Percentiles rank a stretch among this genome's conserved stretches.
phyloP scores from a whole-genome alignment of 2,329 filamentous ascomycete genomes.

The Colletotrichum coccodes region DNA sequence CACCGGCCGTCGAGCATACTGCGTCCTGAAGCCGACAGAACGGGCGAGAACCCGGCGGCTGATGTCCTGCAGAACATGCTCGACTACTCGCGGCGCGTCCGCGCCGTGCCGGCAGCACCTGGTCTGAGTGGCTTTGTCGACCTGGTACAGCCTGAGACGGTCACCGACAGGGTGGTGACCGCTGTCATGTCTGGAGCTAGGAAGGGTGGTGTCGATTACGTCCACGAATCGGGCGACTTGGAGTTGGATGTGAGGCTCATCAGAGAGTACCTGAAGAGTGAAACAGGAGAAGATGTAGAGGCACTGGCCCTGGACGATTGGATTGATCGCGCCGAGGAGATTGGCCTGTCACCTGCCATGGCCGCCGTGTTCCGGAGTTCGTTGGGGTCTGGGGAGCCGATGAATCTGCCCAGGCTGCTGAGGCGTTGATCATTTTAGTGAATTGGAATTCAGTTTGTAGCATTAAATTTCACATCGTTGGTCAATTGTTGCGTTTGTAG shows the following conservation, averaged over 20 bases:
- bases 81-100: not conserved
- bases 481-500: not conserved
- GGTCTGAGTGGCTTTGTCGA: not conserved
- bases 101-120: not conserved
- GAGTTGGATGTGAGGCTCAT: not conserved
- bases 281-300: not conserved
- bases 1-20: constrained; percentile 38
- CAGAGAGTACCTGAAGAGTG: not conserved
- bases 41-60: not conserved
- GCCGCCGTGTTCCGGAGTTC: not conserved
- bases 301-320: not conserved
- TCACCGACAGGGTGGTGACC: not conserved
- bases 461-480: not conserved
- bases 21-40: not conserved
- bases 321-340: not conserved
- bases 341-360: not conserved
- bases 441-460: not conserved
- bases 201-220: not conserved
- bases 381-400: not conserved
- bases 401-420: not conserved
- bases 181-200: not conserved
- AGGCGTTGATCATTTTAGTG: not conserved
- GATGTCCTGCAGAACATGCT: not conserved
- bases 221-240: not conserved
- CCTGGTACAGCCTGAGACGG: not conserved